These are phyloP conservation scores for Pseudocercospora fuligena DNA, from an alignment of 2,329 filamentous ascomycete species.

Conservation along the genomic window DNA sequence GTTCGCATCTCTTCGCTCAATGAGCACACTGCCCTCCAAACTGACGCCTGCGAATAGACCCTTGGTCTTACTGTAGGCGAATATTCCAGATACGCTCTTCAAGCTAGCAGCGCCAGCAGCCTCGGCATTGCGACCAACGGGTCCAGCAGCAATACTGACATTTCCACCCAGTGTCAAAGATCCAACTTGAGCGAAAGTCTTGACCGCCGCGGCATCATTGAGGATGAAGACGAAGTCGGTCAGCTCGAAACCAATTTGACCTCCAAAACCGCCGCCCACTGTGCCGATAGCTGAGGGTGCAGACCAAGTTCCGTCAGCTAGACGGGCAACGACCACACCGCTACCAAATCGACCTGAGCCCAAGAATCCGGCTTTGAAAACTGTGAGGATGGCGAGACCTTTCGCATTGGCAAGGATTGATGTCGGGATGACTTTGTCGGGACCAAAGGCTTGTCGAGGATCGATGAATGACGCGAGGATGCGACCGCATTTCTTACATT, in stretches of 20 bases:
- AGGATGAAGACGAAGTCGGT: constrained; percentile 98
- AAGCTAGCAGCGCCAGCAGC: constrained; percentile 92
- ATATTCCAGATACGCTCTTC: constrained; percentile 86
- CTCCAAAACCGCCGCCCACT: constrained; percentile 79
- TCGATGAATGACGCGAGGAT: constrained; percentile 95
- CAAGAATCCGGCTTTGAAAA: constrained; percentile 85
- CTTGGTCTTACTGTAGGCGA: constrained; percentile 98
- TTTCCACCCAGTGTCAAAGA: constrained; percentile 94
- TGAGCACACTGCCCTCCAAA: constrained; percentile 88
- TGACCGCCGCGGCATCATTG: constrained; percentile 86
- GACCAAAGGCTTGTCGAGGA: constrained; percentile 88
- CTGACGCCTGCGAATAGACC: constrained; percentile 95
- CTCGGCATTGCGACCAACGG: constrained; percentile 92
- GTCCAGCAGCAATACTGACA: constrained; percentile 92
- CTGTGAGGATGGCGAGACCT: constrained; percentile 83
- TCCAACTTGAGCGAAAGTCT: constrained; percentile 90
- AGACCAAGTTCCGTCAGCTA: constrained; percentile 78
- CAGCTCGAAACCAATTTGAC: constrained; percentile 84
- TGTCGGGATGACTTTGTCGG: constrained; percentile 96
- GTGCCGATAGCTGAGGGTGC: constrained; percentile 82
- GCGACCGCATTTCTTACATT: constrained; percentile 96
- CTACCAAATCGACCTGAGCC: constrained; percentile 81
- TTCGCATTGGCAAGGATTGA: constrained; percentile 89
- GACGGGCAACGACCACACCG: constrained; percentile 78
- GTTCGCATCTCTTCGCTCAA: constrained; percentile 95